Conservation (phyloP, 495 filamentous ascomycete species). For the Mycothermus thermophilus region DNA sequence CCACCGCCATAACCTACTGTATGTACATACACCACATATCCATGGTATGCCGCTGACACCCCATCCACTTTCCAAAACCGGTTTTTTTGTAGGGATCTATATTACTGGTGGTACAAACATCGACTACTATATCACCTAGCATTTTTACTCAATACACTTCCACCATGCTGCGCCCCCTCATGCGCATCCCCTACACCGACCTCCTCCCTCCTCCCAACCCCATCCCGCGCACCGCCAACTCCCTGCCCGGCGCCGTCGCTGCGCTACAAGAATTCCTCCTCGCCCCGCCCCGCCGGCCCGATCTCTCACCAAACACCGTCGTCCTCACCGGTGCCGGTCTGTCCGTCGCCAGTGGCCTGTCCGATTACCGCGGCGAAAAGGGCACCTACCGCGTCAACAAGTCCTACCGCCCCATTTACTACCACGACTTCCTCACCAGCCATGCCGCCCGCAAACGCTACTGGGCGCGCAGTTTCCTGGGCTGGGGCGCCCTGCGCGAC, state of each 20-base stretch:
- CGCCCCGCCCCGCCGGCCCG: constrained; percentile 33
- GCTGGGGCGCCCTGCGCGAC: constrained; percentile 68
- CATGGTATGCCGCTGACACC: too few species aligned
- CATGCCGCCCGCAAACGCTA: constrained; percentile 90
- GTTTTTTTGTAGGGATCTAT: too few species aligned
- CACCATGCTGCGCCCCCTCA: too few species aligned
- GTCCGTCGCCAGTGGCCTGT: constrained; percentile 81
- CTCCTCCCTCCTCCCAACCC: constrained; percentile 67
- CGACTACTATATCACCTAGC: too few species aligned
- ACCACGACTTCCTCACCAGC: constrained; percentile 64
- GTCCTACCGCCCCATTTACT: constrained; percentile 83
- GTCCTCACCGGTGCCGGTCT: constrained; percentile 86
- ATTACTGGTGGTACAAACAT: too few species aligned
- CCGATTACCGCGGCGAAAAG: constrained; percentile 80
- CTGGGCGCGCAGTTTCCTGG: constrained; percentile 89
- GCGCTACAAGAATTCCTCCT: constrained; percentile 64
- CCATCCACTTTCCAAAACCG: too few species aligned
- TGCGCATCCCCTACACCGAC: constrained; percentile 85
- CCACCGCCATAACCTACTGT: too few species aligned
- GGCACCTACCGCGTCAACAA: constrained; percentile 89
- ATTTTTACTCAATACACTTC: too few species aligned
- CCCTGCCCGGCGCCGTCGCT: constrained; percentile 57
- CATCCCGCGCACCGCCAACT: constrained; percentile 53
- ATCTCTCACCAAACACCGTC: constrained; percentile 38
- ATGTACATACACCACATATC: too few species aligned